phyloP scores from a whole-genome alignment of 2,329 filamentous ascomycete species.

The Periconia sp. region DNA sequence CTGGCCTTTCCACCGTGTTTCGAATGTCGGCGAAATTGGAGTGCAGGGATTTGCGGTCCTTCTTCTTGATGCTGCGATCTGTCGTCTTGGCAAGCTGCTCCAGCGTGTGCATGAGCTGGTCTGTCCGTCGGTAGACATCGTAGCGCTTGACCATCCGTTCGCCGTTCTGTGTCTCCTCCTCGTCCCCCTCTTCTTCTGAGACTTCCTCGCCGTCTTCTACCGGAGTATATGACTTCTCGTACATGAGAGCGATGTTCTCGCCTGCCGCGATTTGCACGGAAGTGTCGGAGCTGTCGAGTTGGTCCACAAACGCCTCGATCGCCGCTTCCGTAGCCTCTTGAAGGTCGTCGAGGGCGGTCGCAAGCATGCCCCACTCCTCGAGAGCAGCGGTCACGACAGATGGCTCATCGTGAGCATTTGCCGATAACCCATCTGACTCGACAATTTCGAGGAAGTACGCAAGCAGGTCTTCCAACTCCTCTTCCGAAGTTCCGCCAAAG shows the following conservation, averaged over 20 bases:
- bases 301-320: slow-evolving; percentile 80
- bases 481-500: slow-evolving; percentile 72
- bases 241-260: slow-evolving; percentile 78
- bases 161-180: slow-evolving; percentile 28
- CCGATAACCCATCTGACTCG: slow-evolving; percentile 73
- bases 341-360: slow-evolving; percentile 74
- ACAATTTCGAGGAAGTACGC: slow-evolving; percentile 76
- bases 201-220: slow-evolving; percentile 59
- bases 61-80: slow-evolving; percentile 65
- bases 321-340: slow-evolving; percentile 70
- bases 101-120: slow-evolving; percentile 62
- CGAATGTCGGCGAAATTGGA: slow-evolving; percentile 67
- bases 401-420: slow-evolving; percentile 71
- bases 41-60: slow-evolving; percentile 67
- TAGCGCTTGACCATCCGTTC: slow-evolving; percentile 62
- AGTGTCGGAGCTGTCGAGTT: slow-evolving; percentile 74
- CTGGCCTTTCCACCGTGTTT: slow-evolving; percentile 66
- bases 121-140: slow-evolving; percentile 65
- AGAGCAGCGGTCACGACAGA: slow-evolving; percentile 73
- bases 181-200: slow-evolving; percentile 49
- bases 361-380: slow-evolving; percentile 77
- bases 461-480: slow-evolving; percentile 71
- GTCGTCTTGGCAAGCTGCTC: slow-evolving; percentile 62
- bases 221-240: slow-evolving; percentile 69
- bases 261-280: slow-evolving; percentile 76